phyloP scores from a whole-genome alignment of 768 basidiomycete species.

The Tylopilus balloui region DNA sequence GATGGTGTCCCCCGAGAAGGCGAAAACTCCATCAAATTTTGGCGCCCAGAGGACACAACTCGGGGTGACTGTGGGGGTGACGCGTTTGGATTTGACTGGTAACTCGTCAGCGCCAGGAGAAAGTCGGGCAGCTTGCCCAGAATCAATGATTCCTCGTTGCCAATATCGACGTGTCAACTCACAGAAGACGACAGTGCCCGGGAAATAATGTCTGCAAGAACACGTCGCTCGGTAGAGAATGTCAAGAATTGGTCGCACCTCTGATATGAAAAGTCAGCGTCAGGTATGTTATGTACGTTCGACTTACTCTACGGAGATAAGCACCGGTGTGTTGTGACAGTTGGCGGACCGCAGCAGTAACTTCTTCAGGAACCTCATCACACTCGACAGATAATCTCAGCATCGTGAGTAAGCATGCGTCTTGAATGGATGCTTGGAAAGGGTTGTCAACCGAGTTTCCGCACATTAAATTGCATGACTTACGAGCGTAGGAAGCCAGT shows the following conservation, averaged over 20 bases:
- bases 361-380: conserved; percentile 46
- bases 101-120: conserved; percentile 43
- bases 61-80: conserved; percentile 8
- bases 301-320: conserved; percentile 55
- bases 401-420: conserved; percentile 69
- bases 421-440: conserved; percentile 60
- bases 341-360: conserved; percentile 39
- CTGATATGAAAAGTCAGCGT: conserved; percentile 34
- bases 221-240: conserved; percentile 41
- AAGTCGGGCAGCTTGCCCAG: conserved; percentile 66
- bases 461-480: conserved; percentile 22
- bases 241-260: conserved; percentile 66
- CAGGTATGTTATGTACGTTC: background rate
- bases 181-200: conserved; percentile 56
- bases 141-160: conserved; percentile 1
- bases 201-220: conserved; percentile 45
- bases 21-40: conserved; percentile 14
- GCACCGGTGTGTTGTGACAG: conserved; percentile 43
- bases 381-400: conserved; percentile 59
- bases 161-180: conserved; percentile 19
- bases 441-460: conserved; percentile 1
- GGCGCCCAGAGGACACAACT: conserved; percentile 11
- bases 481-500: conserved; percentile 42
- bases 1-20: conserved; percentile 29
- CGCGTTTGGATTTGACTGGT: conserved; percentile 17